Evolutionary conservation across 208 protist species (phyloP).

Genomic region (Trypanosoma melophagium): DNA sequence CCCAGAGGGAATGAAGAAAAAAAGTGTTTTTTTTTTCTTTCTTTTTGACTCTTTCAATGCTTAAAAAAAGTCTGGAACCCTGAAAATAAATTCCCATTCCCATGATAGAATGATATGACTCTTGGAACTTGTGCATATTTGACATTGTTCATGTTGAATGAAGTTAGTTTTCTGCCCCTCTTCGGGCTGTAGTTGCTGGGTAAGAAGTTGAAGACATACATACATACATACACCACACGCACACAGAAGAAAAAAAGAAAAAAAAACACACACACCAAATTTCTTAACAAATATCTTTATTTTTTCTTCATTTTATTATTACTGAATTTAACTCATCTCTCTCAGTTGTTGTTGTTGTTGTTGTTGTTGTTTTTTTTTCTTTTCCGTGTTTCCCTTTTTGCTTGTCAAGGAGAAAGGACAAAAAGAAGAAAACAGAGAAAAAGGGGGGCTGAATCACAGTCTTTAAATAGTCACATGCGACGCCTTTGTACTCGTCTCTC

Average conservation of each 20-base stretch:
- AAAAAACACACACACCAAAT: too few relatives aligned
- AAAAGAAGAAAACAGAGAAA: slow-evolving; percentile 3
- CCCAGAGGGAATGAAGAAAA: slow-evolving; percentile 31
- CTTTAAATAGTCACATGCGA: background rate
- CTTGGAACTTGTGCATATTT: too few relatives aligned
- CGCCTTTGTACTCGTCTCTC: slow-evolving; percentile 1
- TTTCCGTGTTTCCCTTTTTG: slow-evolving; percentile 11
- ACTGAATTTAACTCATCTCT: background rate
- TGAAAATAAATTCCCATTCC: too few relatives aligned
- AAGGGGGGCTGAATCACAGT: background rate
- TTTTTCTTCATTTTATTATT: slow-evolving; percentile 22
- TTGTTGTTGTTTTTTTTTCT: slow-evolving; percentile 4
- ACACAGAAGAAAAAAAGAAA: background rate
- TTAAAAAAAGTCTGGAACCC: background rate
- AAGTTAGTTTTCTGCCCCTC: too few relatives aligned
- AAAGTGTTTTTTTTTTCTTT: slow-evolving; percentile 13
- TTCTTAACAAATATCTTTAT: slow-evolving; percentile 10
- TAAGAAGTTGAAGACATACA: background rate
- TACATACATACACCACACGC: background rate
- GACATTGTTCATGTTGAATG: too few relatives aligned
- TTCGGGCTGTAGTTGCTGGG: too few relatives aligned
- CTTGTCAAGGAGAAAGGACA: background rate
- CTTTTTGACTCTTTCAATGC: background rate
- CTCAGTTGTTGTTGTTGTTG: slow-evolving; percentile 4
- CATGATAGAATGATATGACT: too few relatives aligned